Evolutionary conservation across 2,329 filamentous ascomycete genomes (phyloP).

Genomic region (Aspergillus viridinutans): DNA sequence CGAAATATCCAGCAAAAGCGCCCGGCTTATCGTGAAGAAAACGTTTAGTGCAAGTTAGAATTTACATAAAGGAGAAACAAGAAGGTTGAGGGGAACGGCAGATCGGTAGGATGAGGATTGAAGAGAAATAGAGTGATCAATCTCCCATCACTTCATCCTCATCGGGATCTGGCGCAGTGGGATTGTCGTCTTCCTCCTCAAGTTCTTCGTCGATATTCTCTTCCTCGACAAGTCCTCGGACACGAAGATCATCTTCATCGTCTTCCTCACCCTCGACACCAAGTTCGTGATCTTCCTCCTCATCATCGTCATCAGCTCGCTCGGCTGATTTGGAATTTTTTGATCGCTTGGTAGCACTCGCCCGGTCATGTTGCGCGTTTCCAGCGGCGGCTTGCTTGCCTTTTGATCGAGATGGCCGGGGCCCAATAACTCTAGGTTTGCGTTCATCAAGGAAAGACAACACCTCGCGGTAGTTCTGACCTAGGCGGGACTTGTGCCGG

Average conservation of each 20-base stretch:
- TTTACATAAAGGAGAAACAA: background rate
- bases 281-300: constrained; percentile 29
- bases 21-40: background rate
- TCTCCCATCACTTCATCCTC: constrained; percentile 44
- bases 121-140: constrained; percentile 14
- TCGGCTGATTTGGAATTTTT: constrained; percentile 35
- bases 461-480: constrained; percentile 80
- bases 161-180: constrained; percentile 26
- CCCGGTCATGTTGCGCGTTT: constrained; percentile 11
- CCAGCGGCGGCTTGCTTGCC: constrained; percentile 26
- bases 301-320: constrained; percentile 42
- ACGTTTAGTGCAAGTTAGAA: background rate
- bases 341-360: constrained; percentile 16
- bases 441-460: constrained; percentile 72
- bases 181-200: constrained; percentile 25
- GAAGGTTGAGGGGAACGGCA: background rate
- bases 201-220: constrained; percentile 41
- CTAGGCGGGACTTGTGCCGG: constrained; percentile 75
- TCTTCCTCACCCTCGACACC: constrained; percentile 33
- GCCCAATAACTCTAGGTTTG: constrained; percentile 37
- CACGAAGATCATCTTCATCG: constrained; percentile 38
- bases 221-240: constrained; percentile 34
- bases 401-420: constrained; percentile 25
- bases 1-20: background rate
- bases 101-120: background rate